A percentile compares a stretch with the other conserved stretches of the same genome.
phyloP scores from a whole-genome alignment of 257 asterid species.

The Solanum piurae region DNA sequence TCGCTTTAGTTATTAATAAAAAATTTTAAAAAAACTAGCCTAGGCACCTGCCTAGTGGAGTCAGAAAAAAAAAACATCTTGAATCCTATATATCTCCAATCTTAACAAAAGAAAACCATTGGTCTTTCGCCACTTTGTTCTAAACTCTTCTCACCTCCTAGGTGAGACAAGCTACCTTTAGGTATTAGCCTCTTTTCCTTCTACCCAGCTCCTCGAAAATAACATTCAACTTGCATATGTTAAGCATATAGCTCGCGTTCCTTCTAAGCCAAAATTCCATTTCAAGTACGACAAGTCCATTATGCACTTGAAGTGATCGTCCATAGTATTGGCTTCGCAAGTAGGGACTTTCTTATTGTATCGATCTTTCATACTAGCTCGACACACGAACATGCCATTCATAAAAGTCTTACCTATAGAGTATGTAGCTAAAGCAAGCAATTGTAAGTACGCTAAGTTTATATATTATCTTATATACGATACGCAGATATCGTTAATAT shows the following conservation, averaged over 20 bases:
- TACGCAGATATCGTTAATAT: no score
- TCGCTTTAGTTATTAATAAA: background rate
- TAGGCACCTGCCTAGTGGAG: fast-evolving
- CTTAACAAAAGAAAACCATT: background rate
- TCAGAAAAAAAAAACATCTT: fast-evolving
- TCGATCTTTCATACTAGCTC: background rate
- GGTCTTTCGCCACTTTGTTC: background rate
- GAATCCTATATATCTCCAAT: background rate
- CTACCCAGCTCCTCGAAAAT: background rate
- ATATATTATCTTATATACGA: background rate
- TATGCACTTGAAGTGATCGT: background rate
- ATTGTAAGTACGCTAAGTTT: no score
- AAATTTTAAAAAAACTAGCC: background rate
- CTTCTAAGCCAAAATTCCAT: background rate
- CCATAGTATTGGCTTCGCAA: background rate
- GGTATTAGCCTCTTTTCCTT: background rate
- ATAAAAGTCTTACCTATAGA: background rate
- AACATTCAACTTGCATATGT: background rate
- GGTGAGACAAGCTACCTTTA: background rate
- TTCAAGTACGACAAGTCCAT: background rate
- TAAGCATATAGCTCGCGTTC: background rate
- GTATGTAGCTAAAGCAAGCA: background rate
- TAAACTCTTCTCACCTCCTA: background rate
- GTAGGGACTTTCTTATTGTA: background rate
- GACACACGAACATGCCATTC: background rate